A percentile compares a stretch with the other conserved stretches of the same genome.
These are phyloP conservation scores for Magnusiomyces ingens DNA, from an alignment of 1,139 yeast species.

Conservation along the genomic window DNA sequence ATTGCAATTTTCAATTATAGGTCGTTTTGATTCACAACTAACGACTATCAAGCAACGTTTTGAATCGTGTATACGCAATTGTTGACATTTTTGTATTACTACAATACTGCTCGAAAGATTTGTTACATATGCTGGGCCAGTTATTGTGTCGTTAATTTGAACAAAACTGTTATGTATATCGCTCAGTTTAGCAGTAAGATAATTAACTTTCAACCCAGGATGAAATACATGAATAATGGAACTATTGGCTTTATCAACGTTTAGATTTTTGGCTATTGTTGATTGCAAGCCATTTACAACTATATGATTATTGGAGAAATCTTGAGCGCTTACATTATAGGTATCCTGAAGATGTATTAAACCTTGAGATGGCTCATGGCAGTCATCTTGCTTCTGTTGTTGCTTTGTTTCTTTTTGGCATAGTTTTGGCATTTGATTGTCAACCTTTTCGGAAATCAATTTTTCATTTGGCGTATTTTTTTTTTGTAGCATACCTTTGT, in stretches of 20 bases:
- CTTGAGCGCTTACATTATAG: neutral
- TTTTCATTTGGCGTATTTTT: neutral
- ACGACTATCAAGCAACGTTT: constrained; percentile 5
- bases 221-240: neutral
- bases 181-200: constrained; percentile 9
- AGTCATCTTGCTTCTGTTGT: too few species aligned
- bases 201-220: neutral
- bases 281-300: neutral
- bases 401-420: too few species aligned
- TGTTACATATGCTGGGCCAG: constrained; percentile 14
- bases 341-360: neutral
- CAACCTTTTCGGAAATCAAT: neutral
- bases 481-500: neutral
- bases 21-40: constrained; percentile 9
- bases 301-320: neutral
- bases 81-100: constrained; percentile 10
- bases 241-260: neutral
- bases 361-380: neutral
- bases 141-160: constrained; percentile 4
- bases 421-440: neutral
- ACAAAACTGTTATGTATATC: constrained; percentile 4
- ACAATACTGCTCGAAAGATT: constrained; percentile 4
- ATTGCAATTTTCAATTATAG: constrained; percentile 14
- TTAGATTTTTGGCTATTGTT: neutral
- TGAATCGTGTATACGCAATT: constrained; percentile 14